These are phyloP conservation scores for Raffaelea ambrosiae DNA, from an alignment of 2,329 filamentous ascomycete genomes.

Conservation along the genomic window DNA sequence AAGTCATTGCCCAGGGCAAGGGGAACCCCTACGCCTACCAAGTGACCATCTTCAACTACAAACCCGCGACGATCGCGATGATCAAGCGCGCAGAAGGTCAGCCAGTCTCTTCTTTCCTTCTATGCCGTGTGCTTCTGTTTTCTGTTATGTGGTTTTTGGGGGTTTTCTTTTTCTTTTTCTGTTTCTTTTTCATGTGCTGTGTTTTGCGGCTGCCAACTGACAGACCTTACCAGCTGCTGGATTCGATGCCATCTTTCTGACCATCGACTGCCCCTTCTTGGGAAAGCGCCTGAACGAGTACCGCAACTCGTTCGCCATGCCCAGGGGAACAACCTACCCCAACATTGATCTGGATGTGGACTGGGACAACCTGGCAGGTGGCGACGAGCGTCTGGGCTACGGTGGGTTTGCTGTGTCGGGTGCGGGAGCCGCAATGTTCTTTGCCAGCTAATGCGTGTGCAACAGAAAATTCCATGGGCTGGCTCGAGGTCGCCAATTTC, in stretches of 20 bases:
- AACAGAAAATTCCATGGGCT: slow-evolving; percentile 24
- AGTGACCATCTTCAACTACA: slow-evolving; percentile 41
- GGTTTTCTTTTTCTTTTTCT: too few species aligned
- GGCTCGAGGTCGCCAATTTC: slow-evolving; percentile 41
- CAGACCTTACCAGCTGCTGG: slow-evolving; percentile 2
- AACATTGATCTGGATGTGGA: background rate
- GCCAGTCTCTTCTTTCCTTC: background rate
- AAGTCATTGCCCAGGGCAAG: slow-evolving; percentile 30
- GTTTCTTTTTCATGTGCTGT: too few species aligned
- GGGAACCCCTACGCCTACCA: slow-evolving; percentile 42
- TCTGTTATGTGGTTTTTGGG: background rate
- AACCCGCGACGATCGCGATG: slow-evolving; percentile 29
- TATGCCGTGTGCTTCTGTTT: background rate
- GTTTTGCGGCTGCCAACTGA: too few species aligned
- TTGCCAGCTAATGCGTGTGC: background rate
- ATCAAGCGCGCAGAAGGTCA: slow-evolving; percentile 14
- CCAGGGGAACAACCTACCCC: slow-evolving; percentile 26
- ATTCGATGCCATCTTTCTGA: slow-evolving; percentile 32
- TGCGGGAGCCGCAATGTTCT: too few species aligned
- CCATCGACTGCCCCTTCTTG: slow-evolving; percentile 44
- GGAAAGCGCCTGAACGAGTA: slow-evolving; percentile 45
- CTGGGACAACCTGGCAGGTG: background rate
- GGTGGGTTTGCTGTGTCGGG: too few species aligned
- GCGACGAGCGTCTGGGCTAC: background rate
- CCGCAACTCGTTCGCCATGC: slow-evolving; percentile 41